phyloP scores from a whole-genome alignment of 352 stramenopile genomes.

The Globisporangium cylindrosporum region DNA sequence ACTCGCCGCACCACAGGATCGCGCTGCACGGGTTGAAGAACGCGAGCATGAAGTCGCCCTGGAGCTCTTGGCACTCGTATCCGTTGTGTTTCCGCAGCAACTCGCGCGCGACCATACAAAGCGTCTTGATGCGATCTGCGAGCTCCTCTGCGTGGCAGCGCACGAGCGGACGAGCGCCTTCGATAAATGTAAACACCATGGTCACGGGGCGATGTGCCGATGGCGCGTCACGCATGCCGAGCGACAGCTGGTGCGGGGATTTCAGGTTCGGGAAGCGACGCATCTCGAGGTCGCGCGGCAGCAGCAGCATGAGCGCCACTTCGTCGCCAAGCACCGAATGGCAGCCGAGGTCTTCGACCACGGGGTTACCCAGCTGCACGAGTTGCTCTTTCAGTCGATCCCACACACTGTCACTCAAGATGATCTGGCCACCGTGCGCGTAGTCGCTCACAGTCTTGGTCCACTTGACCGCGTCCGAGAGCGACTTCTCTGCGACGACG shows the following conservation, averaged over 20 bases:
- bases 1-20: constrained; percentile 85
- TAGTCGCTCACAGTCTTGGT: constrained; percentile 84
- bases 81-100: constrained; percentile 79
- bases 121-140: constrained; percentile 79
- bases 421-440: constrained; percentile 80
- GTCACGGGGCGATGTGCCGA: constrained; percentile 76
- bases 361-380: constrained; percentile 81
- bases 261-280: constrained; percentile 73
- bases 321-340: constrained; percentile 72
- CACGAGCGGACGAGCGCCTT: constrained; percentile 78
- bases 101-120: constrained; percentile 76
- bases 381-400: constrained; percentile 85
- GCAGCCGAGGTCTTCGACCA: constrained; percentile 83
- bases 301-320: constrained; percentile 75
- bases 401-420: constrained; percentile 83
- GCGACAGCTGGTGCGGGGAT: constrained; percentile 64
- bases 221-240: constrained; percentile 80
- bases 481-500: constrained; percentile 48
- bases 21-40: constrained; percentile 83
- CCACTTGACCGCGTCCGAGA: constrained; percentile 79
- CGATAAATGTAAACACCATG: constrained; percentile 90
- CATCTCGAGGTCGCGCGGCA: constrained; percentile 76
- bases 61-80: constrained; percentile 87
- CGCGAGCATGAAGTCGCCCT: constrained; percentile 88
- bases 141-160: constrained; percentile 81